phyloP scores from a whole-genome alignment of 1,139 yeast genomes.

The Suhomyces anneliseae region DNA sequence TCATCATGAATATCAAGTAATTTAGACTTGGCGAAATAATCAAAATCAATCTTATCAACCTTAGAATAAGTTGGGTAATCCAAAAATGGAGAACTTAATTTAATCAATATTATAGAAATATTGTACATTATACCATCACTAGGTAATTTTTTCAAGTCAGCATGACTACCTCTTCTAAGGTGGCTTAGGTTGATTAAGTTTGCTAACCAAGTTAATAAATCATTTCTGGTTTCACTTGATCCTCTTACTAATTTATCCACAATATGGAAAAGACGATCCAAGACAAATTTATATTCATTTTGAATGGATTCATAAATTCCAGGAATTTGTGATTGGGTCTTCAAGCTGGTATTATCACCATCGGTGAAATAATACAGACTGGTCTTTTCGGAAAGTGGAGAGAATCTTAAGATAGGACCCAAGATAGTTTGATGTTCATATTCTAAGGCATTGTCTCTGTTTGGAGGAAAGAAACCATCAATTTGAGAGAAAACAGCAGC shows the following conservation, averaged over 20 bases:
- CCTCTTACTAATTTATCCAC: conserved; percentile 79
- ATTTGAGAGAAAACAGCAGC: conserved; percentile 61
- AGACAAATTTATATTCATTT: conserved; percentile 55
- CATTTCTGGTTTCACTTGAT: conserved; percentile 61
- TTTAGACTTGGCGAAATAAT: conserved; percentile 54
- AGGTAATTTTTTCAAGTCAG: conserved; percentile 64
- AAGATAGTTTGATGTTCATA: conserved; percentile 64
- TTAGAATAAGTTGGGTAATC: conserved; percentile 60
- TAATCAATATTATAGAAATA: conserved; percentile 63
- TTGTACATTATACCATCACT: conserved; percentile 85
- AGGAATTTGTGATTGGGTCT: conserved; percentile 42
- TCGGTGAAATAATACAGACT: conserved; percentile 49
- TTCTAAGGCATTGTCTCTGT: conserved; percentile 41
- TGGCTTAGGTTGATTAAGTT: conserved; percentile 76
- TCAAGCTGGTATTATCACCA: conserved; percentile 41
- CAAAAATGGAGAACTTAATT: conserved; percentile 80
- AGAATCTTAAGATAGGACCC: conserved; percentile 75
- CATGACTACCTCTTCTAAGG: conserved; percentile 83
- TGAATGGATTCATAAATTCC: conserved; percentile 57
- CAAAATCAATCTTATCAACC: conserved; percentile 72
- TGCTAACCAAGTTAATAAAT: conserved; percentile 66
- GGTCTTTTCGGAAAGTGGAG: conserved; percentile 59
- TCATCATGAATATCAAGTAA: conserved; percentile 73
- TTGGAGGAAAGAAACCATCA: conserved; percentile 53
- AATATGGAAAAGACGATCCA: conserved; percentile 65